These are phyloP conservation scores for Raphanus raphanistrum DNA, from an alignment of 345 rosid species.

Conservation along the genomic window DNA sequence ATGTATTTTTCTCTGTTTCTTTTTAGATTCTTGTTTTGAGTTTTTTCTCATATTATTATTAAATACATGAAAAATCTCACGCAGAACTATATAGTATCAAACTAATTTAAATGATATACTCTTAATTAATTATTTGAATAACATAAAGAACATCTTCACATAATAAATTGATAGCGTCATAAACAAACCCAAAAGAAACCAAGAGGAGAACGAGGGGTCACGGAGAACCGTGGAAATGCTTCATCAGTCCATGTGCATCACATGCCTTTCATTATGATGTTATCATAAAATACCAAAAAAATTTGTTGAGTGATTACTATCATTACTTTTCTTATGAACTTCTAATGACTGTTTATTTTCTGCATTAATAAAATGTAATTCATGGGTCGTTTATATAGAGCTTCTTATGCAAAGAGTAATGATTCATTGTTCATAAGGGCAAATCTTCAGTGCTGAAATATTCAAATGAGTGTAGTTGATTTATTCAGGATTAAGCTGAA, in stretches of 20 bases:
- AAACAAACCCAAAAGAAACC: conserved; percentile 5
- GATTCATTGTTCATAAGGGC: neutral
- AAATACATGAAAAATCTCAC: neutral
- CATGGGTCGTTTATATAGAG: neutral
- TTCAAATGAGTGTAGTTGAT: neutral
- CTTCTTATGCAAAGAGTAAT: neutral
- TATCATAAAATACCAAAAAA: conserved; percentile 16
- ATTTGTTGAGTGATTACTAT: conserved; percentile 7
- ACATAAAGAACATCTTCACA: neutral
- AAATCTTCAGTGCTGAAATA: conserved; percentile 1
- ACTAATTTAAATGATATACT: too few species aligned
- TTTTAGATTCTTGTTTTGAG: neutral
- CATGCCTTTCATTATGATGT: conserved; percentile 33
- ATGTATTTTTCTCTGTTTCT: too few species aligned
- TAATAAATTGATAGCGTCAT: neutral
- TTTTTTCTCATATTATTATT: neutral
- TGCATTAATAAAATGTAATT: neutral
- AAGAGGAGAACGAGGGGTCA: conserved; percentile 20
- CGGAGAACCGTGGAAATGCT: conserved; percentile 15
- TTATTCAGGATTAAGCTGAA: neutral
- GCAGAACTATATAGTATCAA: too few species aligned
- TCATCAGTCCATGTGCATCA: conserved; percentile 38
- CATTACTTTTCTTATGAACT: neutral
- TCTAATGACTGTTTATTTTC: conserved; percentile 17
- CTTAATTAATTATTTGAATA: too few species aligned